A percentile compares a stretch with the other conserved stretches of the same genome.
phyloP scores from a whole-genome alignment of 345 rosid genomes.

The Bretschneidera sinensis region DNA sequence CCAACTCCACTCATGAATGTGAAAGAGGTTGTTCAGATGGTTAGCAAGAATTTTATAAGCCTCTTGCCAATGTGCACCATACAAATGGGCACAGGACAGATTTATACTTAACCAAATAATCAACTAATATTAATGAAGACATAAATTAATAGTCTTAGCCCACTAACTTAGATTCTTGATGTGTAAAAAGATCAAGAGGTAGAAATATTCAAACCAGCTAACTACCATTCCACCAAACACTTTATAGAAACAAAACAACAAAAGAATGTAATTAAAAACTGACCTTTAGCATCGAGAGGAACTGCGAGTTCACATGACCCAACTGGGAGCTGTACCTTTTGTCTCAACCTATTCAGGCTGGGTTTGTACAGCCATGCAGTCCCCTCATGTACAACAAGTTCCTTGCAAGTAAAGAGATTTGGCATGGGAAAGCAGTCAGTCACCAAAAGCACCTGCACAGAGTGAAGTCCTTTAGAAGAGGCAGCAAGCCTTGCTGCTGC shows the following conservation, averaged over 20 bases:
- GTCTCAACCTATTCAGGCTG: conserved; percentile 49
- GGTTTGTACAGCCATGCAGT: conserved; percentile 79
- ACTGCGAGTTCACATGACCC: conserved; percentile 91
- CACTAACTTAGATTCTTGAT: not conserved
- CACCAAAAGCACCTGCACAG: conserved; percentile 59
- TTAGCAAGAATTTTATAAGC: not conserved
- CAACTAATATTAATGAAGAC: no score
- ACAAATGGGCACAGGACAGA: not conserved
- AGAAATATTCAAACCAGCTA: not conserved
- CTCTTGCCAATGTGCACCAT: not conserved
- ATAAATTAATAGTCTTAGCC: no score
- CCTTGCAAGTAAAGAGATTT: conserved; percentile 78
- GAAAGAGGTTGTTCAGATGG: not conserved
- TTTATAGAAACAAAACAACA: not conserved
- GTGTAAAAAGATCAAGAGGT: not conserved
- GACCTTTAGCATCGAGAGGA: conserved; percentile 82
- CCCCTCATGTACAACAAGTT: conserved; percentile 50
- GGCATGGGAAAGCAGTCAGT: conserved; percentile 76
- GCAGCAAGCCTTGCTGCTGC: conserved; percentile 77
- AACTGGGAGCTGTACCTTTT: conserved; percentile 61
- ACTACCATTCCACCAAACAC: conserved; percentile 2
- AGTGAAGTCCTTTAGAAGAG: conserved; percentile 65
- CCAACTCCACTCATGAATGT: not conserved
- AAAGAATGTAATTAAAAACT: conserved; percentile 18
- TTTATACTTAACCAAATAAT: no score